Percentiles rank a stretch among this genome's conserved stretches.
Conservation (phyloP, 2,329 filamentous ascomycete genomes). For the Fusarium hainanense region DNA sequence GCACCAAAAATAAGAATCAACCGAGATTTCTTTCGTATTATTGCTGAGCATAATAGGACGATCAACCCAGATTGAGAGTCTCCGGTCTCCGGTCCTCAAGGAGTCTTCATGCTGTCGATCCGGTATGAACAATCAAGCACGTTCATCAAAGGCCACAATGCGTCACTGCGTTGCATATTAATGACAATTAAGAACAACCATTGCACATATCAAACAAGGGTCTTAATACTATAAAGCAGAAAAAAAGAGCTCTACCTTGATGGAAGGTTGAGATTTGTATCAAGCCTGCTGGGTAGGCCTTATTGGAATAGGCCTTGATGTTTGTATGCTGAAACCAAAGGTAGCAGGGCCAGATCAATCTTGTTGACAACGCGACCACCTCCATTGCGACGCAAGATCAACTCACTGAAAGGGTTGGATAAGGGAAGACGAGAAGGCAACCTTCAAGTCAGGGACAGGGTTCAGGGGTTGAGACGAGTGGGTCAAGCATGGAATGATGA, state of each 20-base stretch:
- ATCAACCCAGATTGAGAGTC: constrained; percentile 3
- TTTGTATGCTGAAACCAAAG: background rate
- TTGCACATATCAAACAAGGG: background rate
- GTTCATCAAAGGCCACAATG: background rate
- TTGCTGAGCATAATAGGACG: constrained; percentile 6
- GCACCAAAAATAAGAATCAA: constrained; percentile 38
- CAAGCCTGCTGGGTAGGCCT: background rate
- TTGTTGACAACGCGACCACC: background rate
- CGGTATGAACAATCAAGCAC: constrained; percentile 9
- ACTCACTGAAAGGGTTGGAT: constrained; percentile 32
- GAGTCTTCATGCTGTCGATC: constrained; percentile 14
- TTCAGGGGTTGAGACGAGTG: constrained; percentile 35
- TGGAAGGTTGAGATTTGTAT: background rate
- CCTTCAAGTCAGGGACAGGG: constrained; percentile 32
- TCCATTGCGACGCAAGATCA: constrained; percentile 15
- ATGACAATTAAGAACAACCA: background rate
- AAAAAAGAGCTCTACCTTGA: background rate
- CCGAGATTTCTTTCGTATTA: constrained; percentile 29
- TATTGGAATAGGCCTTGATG: background rate
- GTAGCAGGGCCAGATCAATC: background rate
- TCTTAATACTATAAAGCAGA: background rate
- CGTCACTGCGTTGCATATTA: constrained; percentile 12
- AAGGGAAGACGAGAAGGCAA: constrained; percentile 15
- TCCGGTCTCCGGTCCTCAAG: background rate
- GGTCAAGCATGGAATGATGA: constrained; percentile 32